A percentile compares a stretch with the other conserved stretches of the same genome.
Evolutionary conservation across 148 eudicot species (phyloP).

Genomic region (Simmondsia chinensis): DNA sequence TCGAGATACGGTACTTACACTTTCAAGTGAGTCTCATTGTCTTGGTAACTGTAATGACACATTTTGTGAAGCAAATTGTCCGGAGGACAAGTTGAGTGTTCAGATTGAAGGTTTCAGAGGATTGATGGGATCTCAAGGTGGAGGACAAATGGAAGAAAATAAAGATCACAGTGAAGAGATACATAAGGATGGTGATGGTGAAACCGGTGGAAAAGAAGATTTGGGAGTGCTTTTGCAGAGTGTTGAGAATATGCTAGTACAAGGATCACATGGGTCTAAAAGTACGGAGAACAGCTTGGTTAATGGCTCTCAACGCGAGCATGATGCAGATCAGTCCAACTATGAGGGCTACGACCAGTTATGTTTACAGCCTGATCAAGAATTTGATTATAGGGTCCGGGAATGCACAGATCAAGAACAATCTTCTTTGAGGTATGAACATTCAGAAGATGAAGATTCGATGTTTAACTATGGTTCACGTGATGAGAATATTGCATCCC

Average conservation of each 20-base stretch:
- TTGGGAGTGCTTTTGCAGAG: slow-evolving; percentile 22
- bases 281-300: slow-evolving; percentile 19
- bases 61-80: no score
- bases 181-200: slow-evolving; percentile 9
- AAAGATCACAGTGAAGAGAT: slow-evolving; percentile 8
- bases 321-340: no score
- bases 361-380: slow-evolving; percentile 1
- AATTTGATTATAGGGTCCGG: no score
- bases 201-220: slow-evolving; percentile 18
- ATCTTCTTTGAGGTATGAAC: slow-evolving; percentile 53
- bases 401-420: slow-evolving; percentile 44
- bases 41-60: no score
- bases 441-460: slow-evolving; percentile 88
- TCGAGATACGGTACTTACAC: slow-evolving; percentile 11
- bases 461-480: slow-evolving; percentile 68
- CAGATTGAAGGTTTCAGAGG: slow-evolving; percentile 12
- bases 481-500: slow-evolving; percentile 33
- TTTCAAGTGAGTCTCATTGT: no score
- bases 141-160: slow-evolving; percentile 3
- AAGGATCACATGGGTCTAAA: slow-evolving; percentile 24
- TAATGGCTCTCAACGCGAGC: slow-evolving; percentile 12
- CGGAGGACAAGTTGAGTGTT: slow-evolving; percentile 5
- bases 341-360: slow-evolving; percentile 4
- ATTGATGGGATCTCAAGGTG: slow-evolving; percentile 2
- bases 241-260: slow-evolving; percentile 21